Conservation (phyloP, 257 asterid species). For the Nyctanthes arbortristis region DNA sequence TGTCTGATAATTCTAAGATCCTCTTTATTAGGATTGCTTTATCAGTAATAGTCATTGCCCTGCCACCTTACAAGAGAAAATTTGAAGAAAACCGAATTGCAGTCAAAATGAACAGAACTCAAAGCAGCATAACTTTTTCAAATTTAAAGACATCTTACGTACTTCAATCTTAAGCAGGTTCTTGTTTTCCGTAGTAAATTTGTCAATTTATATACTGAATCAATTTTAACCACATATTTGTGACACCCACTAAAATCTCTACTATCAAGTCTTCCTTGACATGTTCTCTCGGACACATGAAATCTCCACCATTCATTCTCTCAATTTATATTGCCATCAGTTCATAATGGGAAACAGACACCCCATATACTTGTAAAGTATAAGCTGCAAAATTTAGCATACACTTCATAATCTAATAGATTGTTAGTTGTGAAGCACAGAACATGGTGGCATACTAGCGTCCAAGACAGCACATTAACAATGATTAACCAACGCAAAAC, state of each 20-base stretch:
- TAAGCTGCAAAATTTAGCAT: no score
- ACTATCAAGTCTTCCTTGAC: neutral
- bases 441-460: neutral
- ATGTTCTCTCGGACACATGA: neutral
- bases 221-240: no score
- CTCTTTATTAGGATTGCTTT: neutral
- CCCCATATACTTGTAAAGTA: no score
- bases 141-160: neutral
- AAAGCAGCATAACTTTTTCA: neutral
- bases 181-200: no score
- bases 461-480: no score
- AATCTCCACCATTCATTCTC: no score
- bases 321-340: no score
- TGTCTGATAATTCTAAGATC: neutral
- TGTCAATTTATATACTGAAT: no score
- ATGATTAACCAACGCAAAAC: neutral
- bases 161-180: slow-evolving; percentile 4
- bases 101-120: neutral
- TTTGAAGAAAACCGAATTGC: neutral
- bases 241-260: no score
- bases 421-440: neutral
- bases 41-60: neutral
- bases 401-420: no score
- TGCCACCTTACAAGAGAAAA: neutral
- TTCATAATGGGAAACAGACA: no score